A percentile compares a stretch with the other conserved stretches of the same genome.
These are phyloP conservation scores for Leccinum fuscescens DNA, from an alignment of 1,284 basidiomycete species.

Conservation along the genomic window DNA sequence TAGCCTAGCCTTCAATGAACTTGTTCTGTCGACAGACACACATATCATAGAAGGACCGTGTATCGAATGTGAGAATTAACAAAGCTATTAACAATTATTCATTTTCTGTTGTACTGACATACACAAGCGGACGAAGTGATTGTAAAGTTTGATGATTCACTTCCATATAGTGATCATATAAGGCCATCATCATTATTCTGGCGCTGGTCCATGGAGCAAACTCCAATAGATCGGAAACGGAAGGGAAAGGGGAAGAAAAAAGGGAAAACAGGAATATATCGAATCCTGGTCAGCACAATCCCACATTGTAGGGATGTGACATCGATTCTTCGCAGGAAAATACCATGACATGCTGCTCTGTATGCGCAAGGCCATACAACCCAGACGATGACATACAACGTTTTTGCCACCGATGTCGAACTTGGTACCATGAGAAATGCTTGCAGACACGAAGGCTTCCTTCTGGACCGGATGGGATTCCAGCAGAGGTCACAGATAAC, in stretches of 20 bases:
- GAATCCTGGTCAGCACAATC: too few relatives aligned
- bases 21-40: not conserved
- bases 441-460: not conserved
- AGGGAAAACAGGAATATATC: too few relatives aligned
- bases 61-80: not conserved
- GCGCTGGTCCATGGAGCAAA: too few relatives aligned
- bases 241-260: too few relatives aligned
- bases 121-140: not conserved
- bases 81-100: not conserved
- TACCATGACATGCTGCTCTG: not conserved
- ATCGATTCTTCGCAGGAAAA: not conserved
- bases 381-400: not conserved
- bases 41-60: constrained; percentile 1
- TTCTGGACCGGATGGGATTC: not conserved
- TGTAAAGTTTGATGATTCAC: not conserved
- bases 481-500: not conserved
- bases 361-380: not conserved
- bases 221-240: too few relatives aligned
- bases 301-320: too few relatives aligned
- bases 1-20: not conserved
- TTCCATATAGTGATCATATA: not conserved
- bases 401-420: not conserved
- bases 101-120: too few relatives aligned
- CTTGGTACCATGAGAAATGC: not conserved
- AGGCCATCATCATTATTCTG: too few relatives aligned